A percentile compares a stretch with the other conserved stretches of the same genome.
phyloP scores from a whole-genome alignment of 345 rosid species.

The Rubroshorea leprosula region DNA sequence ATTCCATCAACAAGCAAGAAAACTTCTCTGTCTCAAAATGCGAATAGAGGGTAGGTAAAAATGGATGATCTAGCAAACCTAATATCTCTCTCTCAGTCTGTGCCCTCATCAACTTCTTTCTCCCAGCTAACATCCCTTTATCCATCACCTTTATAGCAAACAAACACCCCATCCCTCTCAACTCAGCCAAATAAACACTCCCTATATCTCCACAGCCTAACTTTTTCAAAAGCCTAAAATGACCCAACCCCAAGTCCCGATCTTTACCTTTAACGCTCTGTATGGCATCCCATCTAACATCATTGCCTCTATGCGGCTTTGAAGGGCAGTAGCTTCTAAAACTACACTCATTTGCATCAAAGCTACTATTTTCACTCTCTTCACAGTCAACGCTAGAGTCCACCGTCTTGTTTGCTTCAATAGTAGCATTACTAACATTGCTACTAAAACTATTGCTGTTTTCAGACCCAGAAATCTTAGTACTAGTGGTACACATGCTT shows the following conservation, averaged over 20 bases:
- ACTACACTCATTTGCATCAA: constrained; percentile 34
- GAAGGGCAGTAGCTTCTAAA: constrained; percentile 42
- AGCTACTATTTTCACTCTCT: constrained; percentile 33
- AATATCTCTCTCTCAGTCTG: constrained; percentile 56
- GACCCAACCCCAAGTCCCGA: constrained; percentile 41
- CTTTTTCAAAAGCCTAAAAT: constrained; percentile 56
- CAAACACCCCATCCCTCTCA: constrained; percentile 48
- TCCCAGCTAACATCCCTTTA: constrained; percentile 50
- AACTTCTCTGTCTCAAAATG: constrained; percentile 68
- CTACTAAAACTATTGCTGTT: constrained; percentile 7
- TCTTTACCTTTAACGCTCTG: constrained; percentile 37
- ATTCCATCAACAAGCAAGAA: constrained; percentile 65
- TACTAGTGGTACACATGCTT: constrained; percentile 29
- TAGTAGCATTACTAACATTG: too few species aligned
- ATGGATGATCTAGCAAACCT: constrained; percentile 58
- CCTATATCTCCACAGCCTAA: constrained; percentile 65
- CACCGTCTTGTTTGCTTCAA: constrained; percentile 22
- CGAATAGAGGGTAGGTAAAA: constrained; percentile 60
- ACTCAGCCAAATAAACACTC: constrained; percentile 56
- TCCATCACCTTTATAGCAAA: constrained; percentile 74
- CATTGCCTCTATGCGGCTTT: constrained; percentile 65
- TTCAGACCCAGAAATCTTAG: constrained; percentile 10
- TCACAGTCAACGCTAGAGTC: constrained; percentile 24
- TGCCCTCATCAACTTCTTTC: constrained; percentile 53
- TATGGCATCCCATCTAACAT: constrained; percentile 54